Evolutionary conservation across 306 rosid species (phyloP).

Genomic region (Fragaria ananassa): DNA sequence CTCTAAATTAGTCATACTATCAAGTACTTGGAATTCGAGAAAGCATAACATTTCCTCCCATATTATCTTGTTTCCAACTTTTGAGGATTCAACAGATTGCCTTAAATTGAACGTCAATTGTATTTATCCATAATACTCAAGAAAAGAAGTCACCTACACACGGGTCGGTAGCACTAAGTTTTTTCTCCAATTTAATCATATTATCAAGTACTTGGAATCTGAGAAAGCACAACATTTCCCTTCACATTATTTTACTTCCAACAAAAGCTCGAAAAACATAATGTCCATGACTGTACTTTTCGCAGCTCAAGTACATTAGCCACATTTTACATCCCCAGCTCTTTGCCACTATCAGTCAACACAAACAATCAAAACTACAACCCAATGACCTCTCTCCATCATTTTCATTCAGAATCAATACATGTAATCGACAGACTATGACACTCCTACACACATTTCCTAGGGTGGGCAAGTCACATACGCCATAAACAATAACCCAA

Average conservation of each 20-base stretch:
- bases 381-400: neutral
- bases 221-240: neutral
- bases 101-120: neutral
- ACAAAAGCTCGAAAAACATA: neutral
- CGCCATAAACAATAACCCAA: neutral
- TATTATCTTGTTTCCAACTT: neutral
- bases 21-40: too few relatives aligned
- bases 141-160: neutral
- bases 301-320: neutral
- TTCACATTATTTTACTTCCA: neutral
- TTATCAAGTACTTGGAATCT: neutral
- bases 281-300: neutral
- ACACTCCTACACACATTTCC: neutral
- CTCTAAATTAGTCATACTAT: too few relatives aligned
- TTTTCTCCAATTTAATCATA: neutral
- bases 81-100: neutral
- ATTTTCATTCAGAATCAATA: neutral
- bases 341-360: conserved; percentile 8
- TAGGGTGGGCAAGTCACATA: neutral
- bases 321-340: conserved; percentile 12
- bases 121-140: neutral
- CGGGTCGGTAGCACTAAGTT: neutral
- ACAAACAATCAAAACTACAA: neutral
- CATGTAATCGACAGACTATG: neutral
- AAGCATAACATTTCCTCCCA: too few relatives aligned